A percentile compares a stretch with the other conserved stretches of the same genome.
Conservation (phyloP, 768 basidiomycete species). For the Mycena pura region DNA sequence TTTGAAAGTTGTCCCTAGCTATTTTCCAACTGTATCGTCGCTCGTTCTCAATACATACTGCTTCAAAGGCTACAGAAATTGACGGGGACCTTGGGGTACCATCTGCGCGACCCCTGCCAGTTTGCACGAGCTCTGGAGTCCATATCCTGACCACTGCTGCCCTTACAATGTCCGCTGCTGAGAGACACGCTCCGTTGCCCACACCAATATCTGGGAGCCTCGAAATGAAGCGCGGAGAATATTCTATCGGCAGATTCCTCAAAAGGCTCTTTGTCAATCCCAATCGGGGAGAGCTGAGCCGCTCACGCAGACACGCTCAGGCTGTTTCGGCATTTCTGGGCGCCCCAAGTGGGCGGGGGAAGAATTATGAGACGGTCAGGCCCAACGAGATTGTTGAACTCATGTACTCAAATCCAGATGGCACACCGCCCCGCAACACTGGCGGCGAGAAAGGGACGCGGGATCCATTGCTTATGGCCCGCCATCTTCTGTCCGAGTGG, state of each 20-base stretch:
- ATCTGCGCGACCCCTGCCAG: neutral
- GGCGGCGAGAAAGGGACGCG: neutral
- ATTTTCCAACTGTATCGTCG: neutral
- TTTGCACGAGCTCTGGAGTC: neutral
- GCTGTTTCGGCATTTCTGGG: neutral
- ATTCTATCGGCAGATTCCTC: neutral
- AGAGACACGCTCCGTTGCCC: neutral
- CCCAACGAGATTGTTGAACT: neutral
- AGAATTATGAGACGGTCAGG: neutral
- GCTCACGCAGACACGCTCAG: neutral
- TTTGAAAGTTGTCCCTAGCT: neutral
- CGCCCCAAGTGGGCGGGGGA: too few relatives aligned
- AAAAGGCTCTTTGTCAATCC: neutral
- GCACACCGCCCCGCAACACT: neutral
- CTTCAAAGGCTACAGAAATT: neutral
- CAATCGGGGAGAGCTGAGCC: neutral
- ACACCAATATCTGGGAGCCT: neutral
- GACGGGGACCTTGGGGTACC: neutral
- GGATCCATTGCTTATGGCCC: neutral
- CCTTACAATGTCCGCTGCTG: neutral
- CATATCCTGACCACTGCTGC: neutral
- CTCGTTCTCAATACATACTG: slow-evolving; percentile 4
- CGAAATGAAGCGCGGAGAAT: neutral
- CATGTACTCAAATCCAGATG: neutral
- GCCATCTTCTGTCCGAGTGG: slow-evolving; percentile 4